Conservation (phyloP, 2,329 filamentous ascomycete species). For the Drechslerella stenobrocha region DNA sequence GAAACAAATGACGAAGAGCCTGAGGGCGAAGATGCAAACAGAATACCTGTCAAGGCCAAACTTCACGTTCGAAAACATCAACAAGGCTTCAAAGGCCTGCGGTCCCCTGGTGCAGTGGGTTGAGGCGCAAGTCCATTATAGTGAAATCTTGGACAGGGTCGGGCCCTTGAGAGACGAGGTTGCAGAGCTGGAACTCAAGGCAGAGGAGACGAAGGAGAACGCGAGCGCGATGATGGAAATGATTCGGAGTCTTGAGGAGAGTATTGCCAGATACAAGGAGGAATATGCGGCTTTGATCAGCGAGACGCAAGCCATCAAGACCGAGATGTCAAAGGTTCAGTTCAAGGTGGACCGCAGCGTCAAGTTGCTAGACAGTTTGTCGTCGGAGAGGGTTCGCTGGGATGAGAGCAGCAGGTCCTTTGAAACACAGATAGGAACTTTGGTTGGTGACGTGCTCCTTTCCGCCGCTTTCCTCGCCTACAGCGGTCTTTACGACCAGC, state of each 20-base stretch:
- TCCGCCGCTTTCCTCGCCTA: slow-evolving; percentile 98
- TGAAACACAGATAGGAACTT: slow-evolving; percentile 93
- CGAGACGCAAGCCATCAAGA: slow-evolving; percentile 95
- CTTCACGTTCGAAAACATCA: slow-evolving; percentile 94
- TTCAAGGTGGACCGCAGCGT: slow-evolving; percentile 98
- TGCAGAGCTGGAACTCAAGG: slow-evolving; percentile 79
- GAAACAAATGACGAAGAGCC: slow-evolving; percentile 81
- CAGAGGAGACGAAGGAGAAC: slow-evolving; percentile 88
- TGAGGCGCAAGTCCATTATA: slow-evolving; percentile 92
- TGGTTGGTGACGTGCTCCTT: slow-evolving; percentile 92
- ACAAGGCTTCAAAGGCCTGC: slow-evolving; percentile 93
- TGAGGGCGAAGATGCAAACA: slow-evolving; percentile 85
- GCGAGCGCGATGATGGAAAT: slow-evolving; percentile 88
- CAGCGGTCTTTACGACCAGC: slow-evolving; percentile 94
- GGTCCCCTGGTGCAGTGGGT: slow-evolving; percentile 98
- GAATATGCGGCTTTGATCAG: slow-evolving; percentile 96
- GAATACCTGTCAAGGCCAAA: slow-evolving; percentile 91
- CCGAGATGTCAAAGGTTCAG: slow-evolving; percentile 92
- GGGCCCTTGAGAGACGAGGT: slow-evolving; percentile 92
- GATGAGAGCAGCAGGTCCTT: slow-evolving; percentile 97
- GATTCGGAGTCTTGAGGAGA: slow-evolving; percentile 79
- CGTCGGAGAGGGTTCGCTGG: slow-evolving; percentile 90
- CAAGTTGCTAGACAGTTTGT: slow-evolving; percentile 87
- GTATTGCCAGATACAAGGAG: slow-evolving; percentile 91
- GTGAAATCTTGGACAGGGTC: slow-evolving; percentile 92